phyloP scores from a whole-genome alignment of 2,329 filamentous ascomycete genomes.

The Geosmithia morbida region DNA sequence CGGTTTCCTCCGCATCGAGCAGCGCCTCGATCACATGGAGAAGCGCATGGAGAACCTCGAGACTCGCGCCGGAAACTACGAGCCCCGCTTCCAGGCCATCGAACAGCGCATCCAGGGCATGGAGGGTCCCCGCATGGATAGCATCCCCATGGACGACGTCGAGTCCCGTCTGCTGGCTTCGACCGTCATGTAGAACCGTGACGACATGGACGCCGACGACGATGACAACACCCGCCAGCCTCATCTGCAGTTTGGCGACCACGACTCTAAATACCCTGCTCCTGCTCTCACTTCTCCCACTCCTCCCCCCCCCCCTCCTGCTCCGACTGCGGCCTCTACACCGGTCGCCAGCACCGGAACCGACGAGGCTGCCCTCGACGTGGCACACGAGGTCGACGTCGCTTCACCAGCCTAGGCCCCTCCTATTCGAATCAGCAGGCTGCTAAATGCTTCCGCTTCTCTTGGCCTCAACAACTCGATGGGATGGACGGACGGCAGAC shows the following conservation, averaged over 20 bases:
- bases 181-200: constrained; percentile 22
- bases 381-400: too few species aligned
- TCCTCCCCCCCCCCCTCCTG: too few species aligned
- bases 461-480: background rate
- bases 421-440: background rate
- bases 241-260: background rate
- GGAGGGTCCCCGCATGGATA: constrained; percentile 26
- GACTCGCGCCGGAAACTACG: constrained; percentile 23
- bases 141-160: constrained; percentile 28
- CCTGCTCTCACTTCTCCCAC: too few species aligned
- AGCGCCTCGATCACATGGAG: constrained; percentile 34
- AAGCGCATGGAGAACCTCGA: constrained; percentile 42
- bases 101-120: constrained; percentile 25
- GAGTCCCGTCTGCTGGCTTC: constrained; percentile 27
- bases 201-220: constrained; percentile 2
- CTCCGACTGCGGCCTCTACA: too few species aligned
- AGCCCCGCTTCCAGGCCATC: constrained; percentile 28
- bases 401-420: too few species aligned
- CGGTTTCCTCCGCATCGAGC: constrained; percentile 34
- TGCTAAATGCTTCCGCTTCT: background rate
- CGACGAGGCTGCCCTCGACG: too few species aligned
- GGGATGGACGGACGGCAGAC: background rate
- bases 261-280: background rate
- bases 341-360: too few species aligned
- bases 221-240: background rate